A percentile compares a stretch with the other conserved stretches of the same genome.
phyloP scores from a whole-genome alignment of 2,329 filamentous ascomycete species.

The Fusarium vanettenii region DNA sequence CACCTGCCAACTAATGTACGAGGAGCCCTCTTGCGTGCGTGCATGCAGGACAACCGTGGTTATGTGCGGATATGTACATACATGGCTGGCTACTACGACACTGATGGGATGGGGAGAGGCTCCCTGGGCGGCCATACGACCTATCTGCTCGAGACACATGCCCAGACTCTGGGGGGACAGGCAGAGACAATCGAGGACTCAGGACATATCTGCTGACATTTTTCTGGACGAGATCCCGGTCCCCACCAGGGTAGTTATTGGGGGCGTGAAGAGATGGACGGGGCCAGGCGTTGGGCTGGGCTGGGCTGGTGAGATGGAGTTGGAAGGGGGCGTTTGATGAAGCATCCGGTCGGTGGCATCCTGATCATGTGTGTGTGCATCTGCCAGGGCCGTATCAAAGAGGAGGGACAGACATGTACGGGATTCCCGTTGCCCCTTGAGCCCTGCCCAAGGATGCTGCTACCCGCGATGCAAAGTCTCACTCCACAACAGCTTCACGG shows the following conservation, averaged over 20 bases:
- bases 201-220: slow-evolving; percentile 24
- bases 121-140: slow-evolving; percentile 9
- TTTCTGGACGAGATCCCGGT: slow-evolving; percentile 3
- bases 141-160: slow-evolving; percentile 28
- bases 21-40: slow-evolving; percentile 37
- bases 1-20: slow-evolving; percentile 44
- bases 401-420: slow-evolving; percentile 11
- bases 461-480: slow-evolving; percentile 35
- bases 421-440: slow-evolving; percentile 13
- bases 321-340: slow-evolving; percentile 23
- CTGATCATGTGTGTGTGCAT: slow-evolving; percentile 22
- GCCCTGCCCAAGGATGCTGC: slow-evolving; percentile 23
- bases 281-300: not conserved
- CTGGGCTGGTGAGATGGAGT: not conserved
- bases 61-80: slow-evolving; percentile 40
- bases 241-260: not conserved
- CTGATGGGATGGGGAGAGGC: slow-evolving; percentile 28
- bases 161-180: not conserved
- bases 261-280: not conserved
- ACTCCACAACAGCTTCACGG: slow-evolving; percentile 25
- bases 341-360: slow-evolving; percentile 26
- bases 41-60: slow-evolving; percentile 35
- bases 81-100: slow-evolving; percentile 4
- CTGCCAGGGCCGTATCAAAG: slow-evolving; percentile 1
- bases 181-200: slow-evolving; percentile 9